Evolutionary conservation across 768 basidiomycete species (phyloP).

Genomic region (Agaricus sinodeliciosus): DNA sequence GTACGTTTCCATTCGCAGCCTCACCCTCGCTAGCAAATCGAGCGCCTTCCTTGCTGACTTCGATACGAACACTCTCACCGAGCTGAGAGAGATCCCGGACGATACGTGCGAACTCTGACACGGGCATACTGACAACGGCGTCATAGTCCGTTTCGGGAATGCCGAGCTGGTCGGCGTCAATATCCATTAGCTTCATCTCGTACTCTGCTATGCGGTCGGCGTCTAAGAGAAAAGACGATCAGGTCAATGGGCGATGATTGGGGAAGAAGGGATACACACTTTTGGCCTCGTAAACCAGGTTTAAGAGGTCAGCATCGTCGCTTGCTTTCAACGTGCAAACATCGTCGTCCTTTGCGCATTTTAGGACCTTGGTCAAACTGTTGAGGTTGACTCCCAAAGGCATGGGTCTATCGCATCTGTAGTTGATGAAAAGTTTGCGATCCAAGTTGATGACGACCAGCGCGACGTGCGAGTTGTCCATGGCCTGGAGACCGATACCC

Average conservation of each 20-base stretch:
- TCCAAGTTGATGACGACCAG: conserved; percentile 85
- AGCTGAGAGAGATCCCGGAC: conserved; percentile 86
- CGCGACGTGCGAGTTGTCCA: conserved; percentile 99
- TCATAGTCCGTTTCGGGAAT: conserved; percentile 99
- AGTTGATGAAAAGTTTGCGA: conserved; percentile 74
- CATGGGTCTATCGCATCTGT: conserved; percentile 94
- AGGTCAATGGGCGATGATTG: background rate
- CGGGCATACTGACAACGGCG: conserved; percentile 81
- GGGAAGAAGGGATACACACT: conserved; percentile 42
- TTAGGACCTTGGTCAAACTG: conserved; percentile 90
- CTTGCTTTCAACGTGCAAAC: conserved; percentile 84
- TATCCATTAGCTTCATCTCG: conserved; percentile 99
- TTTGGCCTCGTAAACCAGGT: conserved; percentile 84
- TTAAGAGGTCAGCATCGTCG: conserved; percentile 86
- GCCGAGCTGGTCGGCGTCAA: conserved; percentile 89
- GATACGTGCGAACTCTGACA: conserved; percentile 85
- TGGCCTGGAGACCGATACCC: conserved; percentile 92
- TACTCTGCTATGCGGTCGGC: conserved; percentile 94
- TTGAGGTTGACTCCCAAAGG: conserved; percentile 83
- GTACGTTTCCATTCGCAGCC: conserved; percentile 82
- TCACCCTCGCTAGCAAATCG: conserved; percentile 92
- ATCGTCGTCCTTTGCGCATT: conserved; percentile 96
- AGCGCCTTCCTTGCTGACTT: conserved; percentile 93
- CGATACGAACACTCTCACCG: conserved; percentile 93
- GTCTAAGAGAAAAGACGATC: conserved; percentile 37